Evolutionary conservation across 192 early-diverging fungal genomes (phyloP).

Genomic region (Coemansia sp.): DNA sequence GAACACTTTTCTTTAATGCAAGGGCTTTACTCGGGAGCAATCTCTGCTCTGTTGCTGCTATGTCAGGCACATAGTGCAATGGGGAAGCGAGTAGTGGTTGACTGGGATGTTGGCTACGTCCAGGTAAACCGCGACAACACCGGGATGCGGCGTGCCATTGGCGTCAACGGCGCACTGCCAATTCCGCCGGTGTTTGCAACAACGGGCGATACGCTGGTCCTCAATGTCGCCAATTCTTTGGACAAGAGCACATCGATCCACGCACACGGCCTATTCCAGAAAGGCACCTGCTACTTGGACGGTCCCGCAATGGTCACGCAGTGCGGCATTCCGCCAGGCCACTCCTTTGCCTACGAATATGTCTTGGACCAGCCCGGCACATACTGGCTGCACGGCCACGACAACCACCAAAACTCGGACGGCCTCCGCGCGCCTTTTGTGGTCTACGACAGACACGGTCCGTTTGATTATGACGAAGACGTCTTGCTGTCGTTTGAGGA

Average conservation of each 20-base stretch:
- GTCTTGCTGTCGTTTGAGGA: conserved; percentile 61
- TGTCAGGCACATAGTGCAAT: neutral
- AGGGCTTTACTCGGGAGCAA: neutral
- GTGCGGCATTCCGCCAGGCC: conserved; percentile 68
- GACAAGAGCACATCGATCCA: conserved; percentile 63
- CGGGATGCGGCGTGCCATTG: conserved; percentile 57
- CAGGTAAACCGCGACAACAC: conserved; percentile 63
- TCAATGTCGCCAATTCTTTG: conserved; percentile 55
- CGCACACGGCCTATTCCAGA: conserved; percentile 76
- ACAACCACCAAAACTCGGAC: conserved; percentile 70
- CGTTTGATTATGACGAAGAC: conserved; percentile 65
- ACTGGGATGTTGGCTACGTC: conserved; percentile 67
- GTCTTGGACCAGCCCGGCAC: conserved; percentile 67
- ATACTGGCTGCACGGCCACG: conserved; percentile 80
- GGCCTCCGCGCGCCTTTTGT: conserved; percentile 71
- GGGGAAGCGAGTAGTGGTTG: conserved; percentile 20
- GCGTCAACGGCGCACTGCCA: conserved; percentile 62
- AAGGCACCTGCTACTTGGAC: conserved; percentile 63
- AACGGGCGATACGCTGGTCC: conserved; percentile 19
- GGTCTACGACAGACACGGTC: conserved; percentile 54
- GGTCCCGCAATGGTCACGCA: conserved; percentile 66
- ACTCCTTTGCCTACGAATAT: conserved; percentile 63
- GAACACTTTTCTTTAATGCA: neutral
- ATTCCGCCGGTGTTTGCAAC: conserved; percentile 35
- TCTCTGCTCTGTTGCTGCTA: neutral